Evolutionary conservation across 345 rosid species (phyloP).

Genomic region (Ailanthus altissimus): DNA sequence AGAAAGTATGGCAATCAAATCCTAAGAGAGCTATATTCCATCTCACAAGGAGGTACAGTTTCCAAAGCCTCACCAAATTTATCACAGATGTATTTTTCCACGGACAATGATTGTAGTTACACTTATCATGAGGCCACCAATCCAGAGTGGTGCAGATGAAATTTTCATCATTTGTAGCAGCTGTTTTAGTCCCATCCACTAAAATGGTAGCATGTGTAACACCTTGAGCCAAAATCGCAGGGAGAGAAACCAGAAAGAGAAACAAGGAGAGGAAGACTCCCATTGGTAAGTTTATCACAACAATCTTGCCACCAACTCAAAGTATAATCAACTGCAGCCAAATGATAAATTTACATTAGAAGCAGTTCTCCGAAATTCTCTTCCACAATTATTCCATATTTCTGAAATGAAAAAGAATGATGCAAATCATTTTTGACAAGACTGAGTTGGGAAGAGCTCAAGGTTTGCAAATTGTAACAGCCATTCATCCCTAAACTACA

Average conservation of each 20-base stretch:
- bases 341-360: constrained; percentile 5
- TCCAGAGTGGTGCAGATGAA: constrained; percentile 92
- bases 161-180: constrained; percentile 71
- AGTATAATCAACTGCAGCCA: constrained; percentile 32
- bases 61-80: constrained; percentile 58
- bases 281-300: constrained; percentile 37
- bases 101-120: constrained; percentile 87
- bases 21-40: constrained; percentile 6
- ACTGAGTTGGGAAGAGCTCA: not conserved
- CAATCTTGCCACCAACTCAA: constrained; percentile 21
- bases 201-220: constrained; percentile 41
- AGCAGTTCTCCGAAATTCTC: not conserved
- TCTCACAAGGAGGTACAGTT: not conserved
- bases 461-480: constrained; percentile 2
- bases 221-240: constrained; percentile 49
- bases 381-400: not conserved
- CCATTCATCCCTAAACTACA: not conserved
- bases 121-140: constrained; percentile 99
- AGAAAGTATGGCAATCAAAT: constrained; percentile 1
- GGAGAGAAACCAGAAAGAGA: constrained; percentile 44
- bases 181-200: constrained; percentile 51
- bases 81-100: constrained; percentile 83
- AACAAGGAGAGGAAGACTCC: constrained; percentile 38
- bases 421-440: not conserved
- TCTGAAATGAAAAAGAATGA: not conserved